phyloP scores from a whole-genome alignment of 169 alveolate genomes.

The Plasmodium knowlesi region DNA sequence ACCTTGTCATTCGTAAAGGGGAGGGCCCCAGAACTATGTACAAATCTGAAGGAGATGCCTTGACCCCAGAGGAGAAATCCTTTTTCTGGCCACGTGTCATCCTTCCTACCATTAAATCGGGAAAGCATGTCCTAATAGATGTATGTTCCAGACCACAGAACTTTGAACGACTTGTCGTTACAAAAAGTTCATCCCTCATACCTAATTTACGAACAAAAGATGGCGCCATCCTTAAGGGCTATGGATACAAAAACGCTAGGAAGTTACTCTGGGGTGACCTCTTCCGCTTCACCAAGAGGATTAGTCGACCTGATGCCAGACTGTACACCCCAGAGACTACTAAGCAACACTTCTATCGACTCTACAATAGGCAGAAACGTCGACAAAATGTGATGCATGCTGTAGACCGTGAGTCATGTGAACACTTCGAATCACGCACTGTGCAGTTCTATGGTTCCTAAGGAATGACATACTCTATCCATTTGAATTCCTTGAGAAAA shows the following conservation, averaged over 20 bases:
- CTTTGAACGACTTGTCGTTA: conserved; percentile 84
- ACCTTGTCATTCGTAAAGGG: conserved; percentile 84
- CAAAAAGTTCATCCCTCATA: conserved; percentile 83
- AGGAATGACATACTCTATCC: not conserved
- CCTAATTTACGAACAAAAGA: conserved; percentile 80
- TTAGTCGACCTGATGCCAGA: conserved; percentile 88
- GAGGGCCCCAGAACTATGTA: conserved; percentile 80
- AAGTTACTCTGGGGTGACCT: conserved; percentile 93
- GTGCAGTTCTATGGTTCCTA: conserved; percentile 49
- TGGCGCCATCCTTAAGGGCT: conserved; percentile 43
- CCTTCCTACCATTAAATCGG: conserved; percentile 88
- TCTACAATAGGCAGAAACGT: conserved; percentile 77
- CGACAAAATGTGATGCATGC: conserved; percentile 6
- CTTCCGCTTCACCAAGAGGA: conserved; percentile 89
- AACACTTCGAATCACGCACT: conserved; percentile 11
- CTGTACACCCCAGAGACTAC: conserved; percentile 84
- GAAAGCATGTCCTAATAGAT: conserved; percentile 88
- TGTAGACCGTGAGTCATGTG: conserved; percentile 3
- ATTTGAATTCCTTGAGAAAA: not conserved
- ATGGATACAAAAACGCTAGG: conserved; percentile 81
- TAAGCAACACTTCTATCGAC: conserved; percentile 76
- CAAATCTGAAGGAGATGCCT: conserved; percentile 77
- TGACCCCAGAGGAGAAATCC: conserved; percentile 82
- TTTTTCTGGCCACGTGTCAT: conserved; percentile 92
- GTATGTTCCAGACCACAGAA: conserved; percentile 86